Evolutionary conservation across 345 rosid genomes (phyloP), one percentile per base, ranked within the genome.

Genomic region (Salix brachista): DNA sequence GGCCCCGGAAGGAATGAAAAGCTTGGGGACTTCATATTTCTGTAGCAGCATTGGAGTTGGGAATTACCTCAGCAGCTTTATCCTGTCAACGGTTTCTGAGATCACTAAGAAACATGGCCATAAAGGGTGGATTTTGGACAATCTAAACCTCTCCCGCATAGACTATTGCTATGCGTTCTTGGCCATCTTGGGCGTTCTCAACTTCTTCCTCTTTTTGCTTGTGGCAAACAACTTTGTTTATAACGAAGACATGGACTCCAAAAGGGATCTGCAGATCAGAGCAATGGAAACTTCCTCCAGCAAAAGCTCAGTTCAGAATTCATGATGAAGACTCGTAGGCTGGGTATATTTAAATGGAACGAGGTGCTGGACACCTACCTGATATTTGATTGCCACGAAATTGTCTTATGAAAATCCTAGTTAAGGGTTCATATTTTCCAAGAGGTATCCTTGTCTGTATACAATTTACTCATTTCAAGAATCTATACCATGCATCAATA

Each of bases 1-100:
- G 66, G 93, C 96, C 10, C 96, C 98, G 0, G 86, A 89, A 67
- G 88, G 89, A 39, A 90, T 91, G 98, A 92, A 94, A 69, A 89
- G 97, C 67, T 81, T 94, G 0, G 95, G 98, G 28, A 86, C 98
- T 12, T 86, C 97, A 0, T 91, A 89, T 73, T 91, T 89, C 67
- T 80, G 88, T 0, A 88, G 77, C 26, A 89, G 90, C 79, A 19
- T 91, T 39, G 95, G 91, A 13, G 66, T 94, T 5, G 96, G 97
- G 32, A 80, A 81, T 73, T 92, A 89, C 80, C 67, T 91, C 26
- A 93, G 97, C n/a, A 90, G 94, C 69, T 89, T 90, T 71, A 37
- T 92, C 65, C 83, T 92, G 12, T 77, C 80, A 6, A 83, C 88
- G 0, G 89, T 90, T 28, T 79, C 94, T 9, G 70, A 83, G 61